Conservation (phyloP, 352 stramenopile genomes). For the Proteromonas lacertae region DNA sequence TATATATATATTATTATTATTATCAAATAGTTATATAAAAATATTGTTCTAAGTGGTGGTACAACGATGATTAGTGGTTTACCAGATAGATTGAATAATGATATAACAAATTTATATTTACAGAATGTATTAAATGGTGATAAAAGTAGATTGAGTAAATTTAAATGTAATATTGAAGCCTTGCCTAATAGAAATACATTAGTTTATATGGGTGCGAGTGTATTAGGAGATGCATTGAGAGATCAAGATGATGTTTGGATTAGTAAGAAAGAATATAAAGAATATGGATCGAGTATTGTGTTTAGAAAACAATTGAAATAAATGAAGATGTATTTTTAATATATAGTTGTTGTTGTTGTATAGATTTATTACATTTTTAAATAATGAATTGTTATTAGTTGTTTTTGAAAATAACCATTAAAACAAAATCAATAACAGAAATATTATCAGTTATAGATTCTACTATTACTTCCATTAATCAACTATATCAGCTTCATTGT, state of each 20-base stretch:
- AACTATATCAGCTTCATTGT: too few relatives aligned
- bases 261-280: conserved; percentile 60
- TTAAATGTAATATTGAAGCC: conserved; percentile 68
- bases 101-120: conserved; percentile 12
- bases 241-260: conserved; percentile 68
- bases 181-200: conserved; percentile 71
- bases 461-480: too few relatives aligned
- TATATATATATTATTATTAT: conserved; percentile 63
- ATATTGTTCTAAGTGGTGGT: conserved; percentile 12
- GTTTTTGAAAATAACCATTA: too few relatives aligned
- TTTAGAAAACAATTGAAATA: conserved; percentile 3
- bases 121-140: conserved; percentile 17
- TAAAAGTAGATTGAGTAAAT: conserved; percentile 35
- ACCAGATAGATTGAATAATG: conserved; percentile 52
- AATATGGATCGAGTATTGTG: conserved; percentile 24
- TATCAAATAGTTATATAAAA: not conserved
- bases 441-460: too few relatives aligned
- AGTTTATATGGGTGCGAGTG: conserved; percentile 58
- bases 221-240: conserved; percentile 68
- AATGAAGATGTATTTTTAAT: conserved; percentile 2
- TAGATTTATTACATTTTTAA: too few relatives aligned
- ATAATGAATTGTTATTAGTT: too few relatives aligned
- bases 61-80: conserved; percentile 79
- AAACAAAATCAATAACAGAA: too few relatives aligned
- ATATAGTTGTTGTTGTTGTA: not conserved